Evolutionary conservation across 1,284 basidiomycete genomes (phyloP).

Genomic region (Tylopilus sp.): DNA sequence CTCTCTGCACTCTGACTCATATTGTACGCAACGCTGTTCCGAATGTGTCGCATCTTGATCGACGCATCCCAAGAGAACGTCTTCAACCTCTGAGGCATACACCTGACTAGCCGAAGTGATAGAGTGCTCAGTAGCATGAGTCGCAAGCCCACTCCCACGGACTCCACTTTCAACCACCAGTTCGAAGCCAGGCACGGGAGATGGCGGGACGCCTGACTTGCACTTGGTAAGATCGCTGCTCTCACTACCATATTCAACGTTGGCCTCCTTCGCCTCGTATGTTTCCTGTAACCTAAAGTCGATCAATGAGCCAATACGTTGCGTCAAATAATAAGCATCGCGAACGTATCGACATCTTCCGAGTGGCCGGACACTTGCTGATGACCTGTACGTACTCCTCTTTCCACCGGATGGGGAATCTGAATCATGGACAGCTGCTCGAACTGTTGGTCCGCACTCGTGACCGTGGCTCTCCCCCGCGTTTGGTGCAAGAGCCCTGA

Average conservation of each 20-base stretch:
- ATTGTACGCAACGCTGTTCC: neutral
- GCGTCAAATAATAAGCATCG: neutral
- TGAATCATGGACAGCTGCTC: neutral
- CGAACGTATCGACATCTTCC: neutral
- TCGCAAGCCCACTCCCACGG: neutral
- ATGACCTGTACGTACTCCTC: neutral
- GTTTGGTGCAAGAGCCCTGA: neutral
- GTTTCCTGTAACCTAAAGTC: neutral
- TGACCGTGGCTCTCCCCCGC: neutral
- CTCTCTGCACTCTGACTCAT: neutral
- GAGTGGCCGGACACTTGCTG: neutral
- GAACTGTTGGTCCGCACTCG: neutral
- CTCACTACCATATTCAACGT: neutral
- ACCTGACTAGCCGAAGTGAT: neutral
- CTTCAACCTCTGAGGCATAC: neutral
- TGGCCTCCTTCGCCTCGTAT: neutral
- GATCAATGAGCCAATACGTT: neutral
- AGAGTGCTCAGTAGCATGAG: neutral
- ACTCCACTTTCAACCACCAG: neutral
- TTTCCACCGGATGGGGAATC: neutral
- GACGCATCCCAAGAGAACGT: neutral
- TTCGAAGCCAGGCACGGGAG: neutral
- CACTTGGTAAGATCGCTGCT: too few species aligned
- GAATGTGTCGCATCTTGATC: neutral
- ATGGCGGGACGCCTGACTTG: too few species aligned